phyloP scores from a whole-genome alignment of 2,329 filamentous ascomycete genomes.

The Aureobasidium sp. region DNA sequence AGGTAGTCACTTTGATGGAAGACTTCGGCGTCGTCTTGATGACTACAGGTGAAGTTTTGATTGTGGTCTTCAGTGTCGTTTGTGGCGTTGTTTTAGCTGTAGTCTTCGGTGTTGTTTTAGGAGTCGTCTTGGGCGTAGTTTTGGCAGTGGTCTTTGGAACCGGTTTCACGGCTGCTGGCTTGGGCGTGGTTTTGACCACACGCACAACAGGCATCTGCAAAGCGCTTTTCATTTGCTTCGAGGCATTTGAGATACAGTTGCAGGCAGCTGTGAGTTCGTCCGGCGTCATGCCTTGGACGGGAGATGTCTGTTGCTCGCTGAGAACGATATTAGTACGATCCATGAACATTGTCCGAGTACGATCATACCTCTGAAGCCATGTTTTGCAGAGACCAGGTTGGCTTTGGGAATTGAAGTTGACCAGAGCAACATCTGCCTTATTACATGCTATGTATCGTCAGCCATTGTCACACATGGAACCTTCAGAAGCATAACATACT shows the following conservation, averaged over 20 bases:
- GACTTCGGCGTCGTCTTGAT: not conserved
- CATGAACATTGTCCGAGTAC: not conserved
- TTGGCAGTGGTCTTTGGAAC: constrained; percentile 1
- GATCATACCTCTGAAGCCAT: not conserved
- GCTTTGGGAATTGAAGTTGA: not conserved
- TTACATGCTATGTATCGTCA: not conserved
- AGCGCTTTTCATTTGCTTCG: not conserved
- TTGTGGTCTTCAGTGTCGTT: not conserved
- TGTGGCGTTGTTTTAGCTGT: not conserved
- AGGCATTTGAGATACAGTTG: not conserved
- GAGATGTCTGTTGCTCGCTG: not conserved
- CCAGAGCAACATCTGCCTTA: not conserved
- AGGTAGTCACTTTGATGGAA: not conserved
- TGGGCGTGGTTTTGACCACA: not conserved
- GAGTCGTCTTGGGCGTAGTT: not conserved
- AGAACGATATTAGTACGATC: not conserved
- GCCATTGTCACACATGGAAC: not conserved
- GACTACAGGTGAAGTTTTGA: not conserved
- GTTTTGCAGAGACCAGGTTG: not conserved
- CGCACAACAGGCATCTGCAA: not conserved
- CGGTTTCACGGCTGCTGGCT: not conserved
- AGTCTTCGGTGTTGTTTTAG: not conserved
- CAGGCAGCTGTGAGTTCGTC: constrained; percentile 7
- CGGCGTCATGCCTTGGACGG: not conserved
- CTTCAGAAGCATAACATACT: not conserved